Conservation (phyloP, 2,329 filamentous ascomycete genomes). For the Waltergamsia citrina region DNA sequence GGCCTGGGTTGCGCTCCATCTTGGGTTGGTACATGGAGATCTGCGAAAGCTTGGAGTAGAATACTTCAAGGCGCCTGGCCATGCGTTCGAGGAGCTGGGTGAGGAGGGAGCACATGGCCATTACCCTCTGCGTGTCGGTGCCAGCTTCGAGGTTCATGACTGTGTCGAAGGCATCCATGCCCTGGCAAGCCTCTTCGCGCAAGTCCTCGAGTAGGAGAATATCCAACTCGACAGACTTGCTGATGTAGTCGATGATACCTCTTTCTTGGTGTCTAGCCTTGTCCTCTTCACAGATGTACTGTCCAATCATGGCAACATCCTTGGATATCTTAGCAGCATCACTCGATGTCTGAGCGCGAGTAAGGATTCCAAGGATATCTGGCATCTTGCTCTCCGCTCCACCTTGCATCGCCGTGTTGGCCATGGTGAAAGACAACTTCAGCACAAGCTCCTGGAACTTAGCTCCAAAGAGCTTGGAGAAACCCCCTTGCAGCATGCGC, state of each 20-base stretch:
- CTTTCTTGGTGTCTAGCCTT: slow-evolving; percentile 39
- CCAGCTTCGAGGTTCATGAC: slow-evolving; percentile 30
- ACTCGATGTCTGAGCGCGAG: slow-evolving; percentile 22
- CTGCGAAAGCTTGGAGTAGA: slow-evolving; percentile 39
- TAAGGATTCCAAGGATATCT: slow-evolving; percentile 14
- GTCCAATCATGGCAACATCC: slow-evolving; percentile 38
- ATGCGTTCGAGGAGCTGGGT: slow-evolving; percentile 43
- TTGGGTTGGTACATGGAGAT: slow-evolving; percentile 40
- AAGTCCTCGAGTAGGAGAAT: slow-evolving; percentile 44
- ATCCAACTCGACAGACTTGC: slow-evolving; percentile 37
- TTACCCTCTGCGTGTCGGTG: slow-evolving; percentile 25
- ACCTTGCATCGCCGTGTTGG: slow-evolving; percentile 24
- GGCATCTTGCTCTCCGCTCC: slow-evolving; percentile 25
- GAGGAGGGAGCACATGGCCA: slow-evolving; percentile 33
- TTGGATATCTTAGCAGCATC: slow-evolving; percentile 35
- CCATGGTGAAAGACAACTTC: slow-evolving; percentile 39
- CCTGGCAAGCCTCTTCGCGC: slow-evolving; percentile 39
- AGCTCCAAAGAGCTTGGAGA: slow-evolving; percentile 38
- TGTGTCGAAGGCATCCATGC: slow-evolving; percentile 44
- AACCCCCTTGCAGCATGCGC: slow-evolving; percentile 38
- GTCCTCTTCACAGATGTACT: slow-evolving; percentile 35
- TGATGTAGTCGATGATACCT: slow-evolving; percentile 40
- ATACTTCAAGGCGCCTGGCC: slow-evolving; percentile 38
- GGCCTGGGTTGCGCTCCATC: slow-evolving; percentile 41
- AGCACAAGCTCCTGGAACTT: slow-evolving; percentile 43